Percentiles rank a stretch among this genome's conserved stretches.
Conservation (phyloP, 2,329 filamentous ascomycete genomes). For the Sclerotinia borealis region DNA sequence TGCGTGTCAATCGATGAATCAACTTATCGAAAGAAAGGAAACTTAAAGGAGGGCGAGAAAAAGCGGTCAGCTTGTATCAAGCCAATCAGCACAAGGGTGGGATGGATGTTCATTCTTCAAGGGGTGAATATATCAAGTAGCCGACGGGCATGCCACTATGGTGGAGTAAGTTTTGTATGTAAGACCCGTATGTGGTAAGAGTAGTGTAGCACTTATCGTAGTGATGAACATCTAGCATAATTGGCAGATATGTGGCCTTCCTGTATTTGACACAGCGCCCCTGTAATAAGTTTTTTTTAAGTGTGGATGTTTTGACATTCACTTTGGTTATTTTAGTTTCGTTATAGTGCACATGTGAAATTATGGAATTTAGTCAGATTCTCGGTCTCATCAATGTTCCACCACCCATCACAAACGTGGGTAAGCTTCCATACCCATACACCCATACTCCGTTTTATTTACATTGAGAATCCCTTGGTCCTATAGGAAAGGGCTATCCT, state of each 20-base stretch:
- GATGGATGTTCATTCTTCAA: neutral
- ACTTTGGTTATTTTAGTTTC: neutral
- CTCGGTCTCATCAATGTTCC: slow-evolving; percentile 4
- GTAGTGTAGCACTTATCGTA: neutral
- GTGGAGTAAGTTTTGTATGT: neutral
- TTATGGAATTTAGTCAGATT: slow-evolving; percentile 9
- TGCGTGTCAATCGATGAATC: slow-evolving; percentile 14
- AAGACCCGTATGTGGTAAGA: neutral
- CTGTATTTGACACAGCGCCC: neutral
- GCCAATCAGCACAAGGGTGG: slow-evolving; percentile 11
- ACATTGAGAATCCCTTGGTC: slow-evolving; percentile 1
- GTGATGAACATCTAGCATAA: neutral
- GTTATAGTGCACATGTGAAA: slow-evolving; percentile 4
- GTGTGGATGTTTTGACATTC: neutral
- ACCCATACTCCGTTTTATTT: neutral
- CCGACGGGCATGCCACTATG: slow-evolving; percentile 5
- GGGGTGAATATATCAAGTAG: slow-evolving; percentile 12
- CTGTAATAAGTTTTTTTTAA: neutral
- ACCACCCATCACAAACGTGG: neutral
- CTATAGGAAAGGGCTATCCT: neutral
- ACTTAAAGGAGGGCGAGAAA: slow-evolving; percentile 1
- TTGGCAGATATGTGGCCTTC: slow-evolving; percentile 6
- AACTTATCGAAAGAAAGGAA: slow-evolving; percentile 10
- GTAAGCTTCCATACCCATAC: neutral
- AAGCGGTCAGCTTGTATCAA: slow-evolving; percentile 9